Percentiles rank a stretch among this genome's conserved stretches.
Conservation (phyloP, 1,284 basidiomycete species). For the Apiotrichum domesticum region DNA sequence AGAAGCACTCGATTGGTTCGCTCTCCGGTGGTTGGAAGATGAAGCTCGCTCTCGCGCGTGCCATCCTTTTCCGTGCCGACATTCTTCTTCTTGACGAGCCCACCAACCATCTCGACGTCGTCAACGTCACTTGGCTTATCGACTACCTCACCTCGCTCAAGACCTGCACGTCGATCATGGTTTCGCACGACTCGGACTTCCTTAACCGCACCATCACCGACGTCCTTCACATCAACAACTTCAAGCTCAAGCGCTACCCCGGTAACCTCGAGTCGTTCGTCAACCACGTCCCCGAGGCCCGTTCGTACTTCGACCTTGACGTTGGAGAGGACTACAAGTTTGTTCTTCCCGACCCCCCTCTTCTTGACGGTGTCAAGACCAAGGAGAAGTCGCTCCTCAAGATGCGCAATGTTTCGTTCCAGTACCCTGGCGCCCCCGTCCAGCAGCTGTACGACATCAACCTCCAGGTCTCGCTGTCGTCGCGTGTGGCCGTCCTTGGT, state of each 20-base stretch:
- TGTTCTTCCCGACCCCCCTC: conserved; percentile 90
- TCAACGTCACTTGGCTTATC: conserved; percentile 96
- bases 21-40: conserved; percentile 99
- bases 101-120: conserved; percentile 95
- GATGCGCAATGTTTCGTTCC: conserved; percentile 97
- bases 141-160: conserved; percentile 84
- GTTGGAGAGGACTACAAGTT: conserved; percentile 93
- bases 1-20: conserved; percentile 76
- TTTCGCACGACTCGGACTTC: conserved; percentile 98
- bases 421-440: conserved; percentile 76
- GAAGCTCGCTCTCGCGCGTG: conserved; percentile 97
- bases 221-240: conserved; percentile 97
- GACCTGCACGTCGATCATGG: conserved; percentile 93
- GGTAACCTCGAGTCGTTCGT: conserved; percentile 98
- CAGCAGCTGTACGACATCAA: conserved; percentile 93
- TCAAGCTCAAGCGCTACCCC: conserved; percentile 95
- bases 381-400: conserved; percentile 97
- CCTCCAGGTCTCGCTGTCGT: conserved; percentile 93
- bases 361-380: conserved; percentile 98
- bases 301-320: conserved; percentile 94
- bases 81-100: conserved; percentile 96
- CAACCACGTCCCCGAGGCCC: conserved; percentile 90
- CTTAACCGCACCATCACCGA: conserved; percentile 99
- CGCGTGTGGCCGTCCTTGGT: conserved; percentile 92
- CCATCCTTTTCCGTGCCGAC: conserved; percentile 98